These are phyloP conservation scores for Penstemon davidsonii DNA, from an alignment of 257 asterid species.

Conservation along the genomic window DNA sequence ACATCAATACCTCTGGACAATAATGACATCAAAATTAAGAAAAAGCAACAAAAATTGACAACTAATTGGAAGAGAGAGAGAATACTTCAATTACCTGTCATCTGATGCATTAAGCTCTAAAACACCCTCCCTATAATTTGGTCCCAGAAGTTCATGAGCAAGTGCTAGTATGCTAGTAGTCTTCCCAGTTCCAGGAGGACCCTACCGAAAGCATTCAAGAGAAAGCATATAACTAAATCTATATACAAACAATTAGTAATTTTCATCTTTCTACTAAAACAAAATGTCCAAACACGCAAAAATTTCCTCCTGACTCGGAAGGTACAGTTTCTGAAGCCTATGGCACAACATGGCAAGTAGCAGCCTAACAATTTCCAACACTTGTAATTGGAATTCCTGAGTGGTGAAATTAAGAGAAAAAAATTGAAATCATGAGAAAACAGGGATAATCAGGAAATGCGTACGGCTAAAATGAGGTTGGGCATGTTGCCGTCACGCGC, in stretches of 20 bases:
- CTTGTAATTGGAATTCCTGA: too few species aligned
- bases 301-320: too few species aligned
- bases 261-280: not conserved
- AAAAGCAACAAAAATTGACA: not conserved
- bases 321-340: too few species aligned
- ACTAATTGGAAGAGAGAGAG: not conserved
- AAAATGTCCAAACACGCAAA: not conserved
- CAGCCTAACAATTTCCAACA: too few species aligned
- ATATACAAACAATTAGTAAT: not conserved
- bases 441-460: slow-evolving; percentile 2
- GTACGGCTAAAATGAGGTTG: slow-evolving; percentile 80
- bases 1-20: slow-evolving; percentile 87
- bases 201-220: slow-evolving; percentile 44
- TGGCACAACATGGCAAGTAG: too few species aligned
- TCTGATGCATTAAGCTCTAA: slow-evolving; percentile 96
- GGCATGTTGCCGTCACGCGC: slow-evolving; percentile 97
- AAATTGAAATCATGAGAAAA: not conserved
- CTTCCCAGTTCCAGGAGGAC: slow-evolving; percentile 98
- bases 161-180: slow-evolving; percentile 93
- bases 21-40: slow-evolving; percentile 16
- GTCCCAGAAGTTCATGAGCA: slow-evolving; percentile 95
- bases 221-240: not conserved
- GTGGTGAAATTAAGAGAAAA: not conserved
- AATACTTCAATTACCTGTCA: slow-evolving; percentile 55
- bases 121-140: slow-evolving; percentile 83